Base-by-base conservation (phyloP, 2,329 filamentous ascomycete genomes). In the Cephalotrichum gorgonifer region DNA sequence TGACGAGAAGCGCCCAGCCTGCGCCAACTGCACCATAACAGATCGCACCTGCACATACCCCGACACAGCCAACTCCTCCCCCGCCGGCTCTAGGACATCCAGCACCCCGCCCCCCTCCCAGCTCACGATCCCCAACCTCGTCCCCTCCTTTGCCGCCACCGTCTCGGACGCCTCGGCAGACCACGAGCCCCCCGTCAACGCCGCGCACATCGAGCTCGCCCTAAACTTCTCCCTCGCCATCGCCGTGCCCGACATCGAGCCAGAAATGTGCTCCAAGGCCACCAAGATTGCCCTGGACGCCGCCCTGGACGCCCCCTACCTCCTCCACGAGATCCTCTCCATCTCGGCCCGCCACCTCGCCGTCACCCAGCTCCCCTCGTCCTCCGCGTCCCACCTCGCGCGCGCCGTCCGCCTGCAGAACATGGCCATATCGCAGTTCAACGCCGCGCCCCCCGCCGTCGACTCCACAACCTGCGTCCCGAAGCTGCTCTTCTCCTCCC, bases 271-370 rank as follows among this genome's bases (percentile, higher is more conserved):
- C 33, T 31, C 20, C 7, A 17, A 14, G 23, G 45, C 51, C 22
- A 48, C 60, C 43, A 26, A 51, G 20, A 17, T 59, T 4, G 54
- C 55, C 5, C 47, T 65, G 3, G 54, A 56, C 20, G 49, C 50
- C 6, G 56, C 52, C 9, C 52, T 65, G 2, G 49, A 56, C 5
- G 51, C 54, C 2, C 63, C 64, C 2, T 68, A 63, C 49, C 58
- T 69, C 26, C 53, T 69, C 45, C 56, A 67, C 51, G 54, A 62
- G 48, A 47, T 68, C 9, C 58, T 68, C 15, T 63, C 64, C 25
- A 61, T 65, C 35, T 64, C 64, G 14, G 60, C 66, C 2, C 58
- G 61, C 2, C 64, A 66, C 46, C 54, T 66, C 2, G 60, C 64
- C 3, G 54, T 53, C 30, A 27, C n/a, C n/a, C n/a, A 63, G 2